Evolutionary conservation across 2,329 filamentous ascomycete genomes (phyloP), one percentile per base, ranked within the genome.

Genomic region (Nothophaeocryptopus gaeumannii): DNA sequence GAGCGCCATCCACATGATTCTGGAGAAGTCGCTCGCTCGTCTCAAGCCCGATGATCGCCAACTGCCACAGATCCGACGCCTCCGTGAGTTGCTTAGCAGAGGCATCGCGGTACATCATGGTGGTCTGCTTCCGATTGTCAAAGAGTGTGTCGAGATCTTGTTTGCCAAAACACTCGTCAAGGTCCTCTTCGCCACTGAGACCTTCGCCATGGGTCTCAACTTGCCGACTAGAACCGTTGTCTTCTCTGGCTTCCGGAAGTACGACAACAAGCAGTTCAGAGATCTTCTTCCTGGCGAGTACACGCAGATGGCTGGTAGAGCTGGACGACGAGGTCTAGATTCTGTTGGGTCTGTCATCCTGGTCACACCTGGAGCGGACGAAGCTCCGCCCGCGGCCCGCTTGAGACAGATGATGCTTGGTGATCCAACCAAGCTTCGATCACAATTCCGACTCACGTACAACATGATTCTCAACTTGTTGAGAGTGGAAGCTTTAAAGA

Each of bases 391-490:
- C 2, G 89, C 89, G 42, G 81, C 79, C 31, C 84, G 92, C 48
- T 74, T 99, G 47, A 82, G 89, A 51, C 88, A 89, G 64, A 97
- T 99, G 89, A 96, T 99, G 57, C 79, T 97, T 3, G 93, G 93
- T 45, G 88, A 96, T 63, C 92, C 93, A 30, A 96, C 90, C 20
- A 97, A 97, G 72, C 79, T 99, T 41, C 83, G 90, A 39, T 97
- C 92, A 5, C 93, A 99, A 66, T 99, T 99, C 77, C 83, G 93
- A 53, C 77, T 99, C 40, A 99, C 95, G 0, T 99, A 99, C 76
- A 99, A 97, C 72, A 99, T 99, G 93, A 99, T 99, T 53, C 76
- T 99, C 29, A 99, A 97, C 65, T 77, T 99, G 30, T 77, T 99
- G 41, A 86, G 93, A 32, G 93, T 99, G 2, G 93, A 99, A 70